Conservation (phyloP, 495 filamentous ascomycete species). For the Sphaerosporella brunnea region DNA sequence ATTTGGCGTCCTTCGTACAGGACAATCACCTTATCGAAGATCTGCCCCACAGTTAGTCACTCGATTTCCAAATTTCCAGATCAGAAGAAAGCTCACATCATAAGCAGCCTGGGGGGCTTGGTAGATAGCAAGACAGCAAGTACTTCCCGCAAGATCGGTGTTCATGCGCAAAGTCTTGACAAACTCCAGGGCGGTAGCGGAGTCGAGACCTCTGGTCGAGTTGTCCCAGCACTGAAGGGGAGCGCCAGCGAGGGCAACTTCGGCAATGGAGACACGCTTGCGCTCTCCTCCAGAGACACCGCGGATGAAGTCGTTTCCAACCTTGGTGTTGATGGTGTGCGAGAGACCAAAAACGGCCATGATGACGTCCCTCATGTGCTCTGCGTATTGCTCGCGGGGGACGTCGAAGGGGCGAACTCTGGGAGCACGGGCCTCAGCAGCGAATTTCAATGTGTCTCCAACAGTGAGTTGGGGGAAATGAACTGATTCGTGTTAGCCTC, state of each 20-base stretch:
- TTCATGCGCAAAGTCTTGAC: constrained; percentile 47
- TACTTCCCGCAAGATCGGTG: constrained; percentile 45
- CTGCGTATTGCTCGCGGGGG: constrained; percentile 38
- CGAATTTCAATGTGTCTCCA: constrained; percentile 61
- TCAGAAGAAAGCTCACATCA: too few relatives aligned
- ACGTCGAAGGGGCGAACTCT: constrained; percentile 43
- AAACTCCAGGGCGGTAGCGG: constrained; percentile 67
- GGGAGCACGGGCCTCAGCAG: constrained; percentile 50
- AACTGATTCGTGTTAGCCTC: constrained; percentile 29
- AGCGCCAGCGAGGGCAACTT: constrained; percentile 30
- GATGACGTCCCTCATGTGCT: constrained; percentile 52
- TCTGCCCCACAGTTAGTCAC: constrained; percentile 22
- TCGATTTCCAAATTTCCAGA: too few relatives aligned
- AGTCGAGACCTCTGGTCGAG: constrained; percentile 63
- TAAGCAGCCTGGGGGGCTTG: constrained; percentile 75
- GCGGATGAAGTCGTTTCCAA: constrained; percentile 64
- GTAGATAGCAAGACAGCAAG: constrained; percentile 65
- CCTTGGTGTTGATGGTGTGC: constrained; percentile 57
- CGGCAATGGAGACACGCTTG: constrained; percentile 69
- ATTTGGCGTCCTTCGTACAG: constrained; percentile 64
- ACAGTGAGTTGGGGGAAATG: constrained; percentile 68
- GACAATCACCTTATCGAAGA: constrained; percentile 76
- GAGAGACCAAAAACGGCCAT: constrained; percentile 61
- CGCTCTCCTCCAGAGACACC: constrained; percentile 70
- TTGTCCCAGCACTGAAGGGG: constrained; percentile 76